Base-by-base conservation (phyloP, 2,329 filamentous ascomycete genomes). In the Podosphaera aphanis region DNA sequence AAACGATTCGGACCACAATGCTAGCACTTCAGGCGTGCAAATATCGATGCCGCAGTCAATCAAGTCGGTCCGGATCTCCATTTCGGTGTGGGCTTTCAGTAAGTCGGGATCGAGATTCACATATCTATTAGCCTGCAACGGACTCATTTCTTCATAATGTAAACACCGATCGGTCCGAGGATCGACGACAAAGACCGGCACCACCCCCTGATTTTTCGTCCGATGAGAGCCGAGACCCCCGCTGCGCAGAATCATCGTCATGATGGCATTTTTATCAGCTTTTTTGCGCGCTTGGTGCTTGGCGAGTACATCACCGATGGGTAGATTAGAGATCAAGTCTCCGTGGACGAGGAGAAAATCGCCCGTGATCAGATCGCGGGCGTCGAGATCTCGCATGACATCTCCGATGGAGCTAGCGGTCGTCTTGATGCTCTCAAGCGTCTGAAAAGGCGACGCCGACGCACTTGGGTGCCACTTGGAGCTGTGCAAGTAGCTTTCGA, bases 41-140 rank as follows among this genome's bases (percentile, higher is more conserved):
- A 98, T 95, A 59, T 98, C 90, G 56, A 98, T 90, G 45, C 83
- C 82, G 54, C 84, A 86, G 61, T 98, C 90, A 50, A 95, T 81
- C 48, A 98, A 66, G 62, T 98, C 88, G 51, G 80, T 74, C 35
- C 86, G 76, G 18, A 94, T 68, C 54, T 92, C 84, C 44, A 93
- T 71, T 59, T 93, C 83, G 39, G 65, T 64, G 52, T 81, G 69
- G 43, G 74, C 69, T 45, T 79, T 74, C 16, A 93, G 66, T n/a
- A 93, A 67, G 33, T 83, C 77, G 2, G 82, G 72, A 55, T 94
- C 85, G 41, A 95, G 71, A 43, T 72, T 73, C 36, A 86, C 62
- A 50, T 77, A 73, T 54, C 73, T 73, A 31, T 77, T 73, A 45
- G 66, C 67, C 56, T 79, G 70, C 19, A 77, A 65, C 15, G 79